Evolutionary conservation across 2,329 filamentous ascomycete genomes (phyloP), one percentile per base, ranked within the genome.

Genomic region (Chaetomium sp.): DNA sequence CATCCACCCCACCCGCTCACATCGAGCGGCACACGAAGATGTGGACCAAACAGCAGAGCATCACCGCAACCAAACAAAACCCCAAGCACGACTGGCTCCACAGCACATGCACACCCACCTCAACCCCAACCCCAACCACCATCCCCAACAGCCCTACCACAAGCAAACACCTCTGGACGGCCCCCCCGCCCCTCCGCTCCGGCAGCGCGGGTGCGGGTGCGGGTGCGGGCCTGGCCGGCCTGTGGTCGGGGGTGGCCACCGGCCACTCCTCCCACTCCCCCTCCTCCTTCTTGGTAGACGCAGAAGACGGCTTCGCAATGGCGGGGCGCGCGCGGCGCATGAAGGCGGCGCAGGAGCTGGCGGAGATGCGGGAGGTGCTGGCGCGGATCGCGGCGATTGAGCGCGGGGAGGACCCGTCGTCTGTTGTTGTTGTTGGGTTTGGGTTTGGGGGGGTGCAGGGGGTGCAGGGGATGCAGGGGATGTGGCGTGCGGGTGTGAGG

Each of bases 371-470:
- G 1, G 70, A 70, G 61, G 72, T 74, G 49, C 59, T 71, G 27
- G 70, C 66, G 38, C 71, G 73, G 64, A 73, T 74, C 35, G 64
- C 61, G 42, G 69, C 70, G 35, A 69, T 75, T 57, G 70, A 75
- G 68, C 54, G 54, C n/a, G 69, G 61, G 61, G 5, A 64, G 33
- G 65, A 68, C n/a, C n/a, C n/a, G n/a, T n/a, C n/a, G n/a, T n/a
- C n/a, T 42, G 66, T 65, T 5, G 62, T 70, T 29, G 63, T 63
- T 13, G 58, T 65, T 29, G 69, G 67, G n/a, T n/a, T n/a, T 35
- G 65, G 10, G 2, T 9, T 19, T 13, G 4, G 7, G 38, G 38
- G 38, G 33, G 33, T 4, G 35, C 12, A 5, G 35, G 13, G 12
- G 33, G 33, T 13, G 33, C 3, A 57, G 23, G 65, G 65, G 51